Conservation (phyloP, 2,329 filamentous ascomycete genomes). For the Penicillium capsulatum region DNA sequence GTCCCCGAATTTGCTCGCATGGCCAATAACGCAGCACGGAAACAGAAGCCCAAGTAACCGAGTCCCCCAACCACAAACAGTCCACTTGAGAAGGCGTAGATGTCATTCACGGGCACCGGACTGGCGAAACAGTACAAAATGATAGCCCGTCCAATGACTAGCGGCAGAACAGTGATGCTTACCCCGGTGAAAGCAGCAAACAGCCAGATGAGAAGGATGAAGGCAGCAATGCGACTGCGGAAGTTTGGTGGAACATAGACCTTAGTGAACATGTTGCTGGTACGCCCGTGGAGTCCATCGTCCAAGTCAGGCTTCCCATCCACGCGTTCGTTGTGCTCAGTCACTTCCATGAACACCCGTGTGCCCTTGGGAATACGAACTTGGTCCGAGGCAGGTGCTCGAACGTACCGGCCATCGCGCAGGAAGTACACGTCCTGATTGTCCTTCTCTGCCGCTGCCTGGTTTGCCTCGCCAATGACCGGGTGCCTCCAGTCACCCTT, state of each 20-base stretch:
- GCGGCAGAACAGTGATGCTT: conserved; percentile 76
- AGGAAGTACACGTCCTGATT: conserved; percentile 50
- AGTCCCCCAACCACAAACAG: conserved; percentile 72
- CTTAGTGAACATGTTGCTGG: conserved; percentile 60
- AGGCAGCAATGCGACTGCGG: conserved; percentile 70
- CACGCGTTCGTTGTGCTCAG: conserved; percentile 60
- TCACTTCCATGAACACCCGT: conserved; percentile 73
- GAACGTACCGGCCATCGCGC: conserved; percentile 75
- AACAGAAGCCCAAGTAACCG: conserved; percentile 59
- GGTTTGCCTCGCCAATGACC: conserved; percentile 32
- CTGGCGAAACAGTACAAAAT: conserved; percentile 69
- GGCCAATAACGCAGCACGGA: conserved; percentile 20
- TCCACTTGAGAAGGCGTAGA: conserved; percentile 92
- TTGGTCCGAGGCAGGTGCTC: conserved; percentile 90
- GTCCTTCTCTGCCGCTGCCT: conserved; percentile 39
- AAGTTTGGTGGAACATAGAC: conserved; percentile 86
- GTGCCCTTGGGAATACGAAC: conserved; percentile 85
- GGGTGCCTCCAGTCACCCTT: conserved; percentile 38
- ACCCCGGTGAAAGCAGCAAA: conserved; percentile 88
- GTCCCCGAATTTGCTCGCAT: conserved; percentile 24
- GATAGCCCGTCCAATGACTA: conserved; percentile 76
- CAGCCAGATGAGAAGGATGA: conserved; percentile 86
- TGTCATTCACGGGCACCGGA: conserved; percentile 78
- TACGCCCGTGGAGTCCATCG: conserved; percentile 58
- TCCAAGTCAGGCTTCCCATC: conserved; percentile 56